phyloP scores from a whole-genome alignment of 2,329 filamentous ascomycete genomes.

The Ophiostoma novo-ulmi region DNA sequence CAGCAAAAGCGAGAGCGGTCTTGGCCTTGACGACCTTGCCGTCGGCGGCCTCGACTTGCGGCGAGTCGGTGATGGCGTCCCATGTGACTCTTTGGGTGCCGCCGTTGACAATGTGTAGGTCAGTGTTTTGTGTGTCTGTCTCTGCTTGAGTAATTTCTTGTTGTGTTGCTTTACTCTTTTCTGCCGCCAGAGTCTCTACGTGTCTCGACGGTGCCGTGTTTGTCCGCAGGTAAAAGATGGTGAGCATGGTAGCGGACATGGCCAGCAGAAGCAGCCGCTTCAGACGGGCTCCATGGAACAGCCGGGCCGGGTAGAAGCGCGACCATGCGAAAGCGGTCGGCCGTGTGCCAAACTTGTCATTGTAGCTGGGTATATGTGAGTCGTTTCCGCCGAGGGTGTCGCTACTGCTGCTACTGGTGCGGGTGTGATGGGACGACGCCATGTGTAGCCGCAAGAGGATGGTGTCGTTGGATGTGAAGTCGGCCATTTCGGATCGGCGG shows the following conservation, averaged over 20 bases:
- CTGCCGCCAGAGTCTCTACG: too few species aligned
- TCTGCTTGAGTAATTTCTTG: neutral
- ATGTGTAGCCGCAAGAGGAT: constrained; percentile 3
- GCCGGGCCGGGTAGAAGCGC: neutral
- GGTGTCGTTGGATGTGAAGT: constrained; percentile 14
- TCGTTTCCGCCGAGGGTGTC: neutral
- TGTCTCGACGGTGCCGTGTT: neutral
- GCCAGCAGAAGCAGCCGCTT: neutral
- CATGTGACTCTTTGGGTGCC: constrained; percentile 2
- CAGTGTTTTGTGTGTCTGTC: neutral
- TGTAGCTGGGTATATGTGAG: neutral
- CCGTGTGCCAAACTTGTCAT: neutral
- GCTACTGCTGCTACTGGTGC: neutral
- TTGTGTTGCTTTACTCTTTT: too few species aligned
- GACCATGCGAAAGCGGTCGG: neutral
- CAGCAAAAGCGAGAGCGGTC: neutral
- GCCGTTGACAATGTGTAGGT: neutral
- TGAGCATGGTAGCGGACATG: neutral
- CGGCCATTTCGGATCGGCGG: neutral
- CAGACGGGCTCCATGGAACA: neutral
- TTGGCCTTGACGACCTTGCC: constrained; percentile 5
- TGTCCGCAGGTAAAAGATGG: constrained; percentile 12
- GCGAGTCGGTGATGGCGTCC: neutral
- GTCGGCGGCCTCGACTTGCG: neutral
- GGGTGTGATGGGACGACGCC: neutral